These are phyloP conservation scores for Xylariaceae sp. DNA, from an alignment of 2,329 filamentous ascomycete species.

Conservation along the genomic window DNA sequence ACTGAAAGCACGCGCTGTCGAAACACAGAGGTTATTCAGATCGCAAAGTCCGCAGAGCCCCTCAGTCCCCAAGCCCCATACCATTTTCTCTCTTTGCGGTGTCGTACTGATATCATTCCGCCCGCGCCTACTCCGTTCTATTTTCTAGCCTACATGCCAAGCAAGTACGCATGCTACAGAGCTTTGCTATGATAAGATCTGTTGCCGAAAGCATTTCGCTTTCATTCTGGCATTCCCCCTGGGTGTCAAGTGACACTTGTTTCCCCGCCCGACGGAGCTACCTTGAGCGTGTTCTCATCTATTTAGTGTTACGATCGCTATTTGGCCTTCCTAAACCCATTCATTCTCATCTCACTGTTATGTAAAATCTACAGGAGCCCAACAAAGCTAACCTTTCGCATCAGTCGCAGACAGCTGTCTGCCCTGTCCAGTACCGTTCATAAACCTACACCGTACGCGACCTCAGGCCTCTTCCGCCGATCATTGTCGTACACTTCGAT, in stretches of 20 bases:
- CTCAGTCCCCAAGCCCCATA: constrained; percentile 4
- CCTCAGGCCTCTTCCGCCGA: constrained; percentile 9
- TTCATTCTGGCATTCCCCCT: not conserved
- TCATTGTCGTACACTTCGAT: constrained; percentile 13
- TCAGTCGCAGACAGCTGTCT: constrained; percentile 19
- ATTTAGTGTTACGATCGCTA: not conserved
- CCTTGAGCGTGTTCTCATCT: not conserved
- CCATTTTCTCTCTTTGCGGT: not conserved
- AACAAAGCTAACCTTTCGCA: constrained; percentile 31
- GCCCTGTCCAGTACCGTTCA: constrained; percentile 19
- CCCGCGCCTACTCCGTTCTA: constrained; percentile 21
- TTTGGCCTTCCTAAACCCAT: constrained; percentile 4
- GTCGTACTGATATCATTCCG: constrained; percentile 1
- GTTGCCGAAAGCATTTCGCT: constrained; percentile 13
- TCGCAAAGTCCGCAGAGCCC: constrained; percentile 17
- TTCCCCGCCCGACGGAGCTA: not conserved
- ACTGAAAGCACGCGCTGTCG: constrained; percentile 12
- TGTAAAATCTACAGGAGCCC: constrained; percentile 24
- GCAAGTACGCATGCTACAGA: constrained; percentile 27
- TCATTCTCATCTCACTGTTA: constrained; percentile 20
- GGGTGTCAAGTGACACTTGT: constrained; percentile 3
- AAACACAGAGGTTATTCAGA: constrained; percentile 8
- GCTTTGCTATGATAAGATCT: constrained; percentile 25
- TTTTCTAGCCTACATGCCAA: constrained; percentile 27
- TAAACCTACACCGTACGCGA: constrained; percentile 19